Evolutionary conservation across 805 yeast species (phyloP).

Genomic region (Ogataea polymorpha): DNA sequence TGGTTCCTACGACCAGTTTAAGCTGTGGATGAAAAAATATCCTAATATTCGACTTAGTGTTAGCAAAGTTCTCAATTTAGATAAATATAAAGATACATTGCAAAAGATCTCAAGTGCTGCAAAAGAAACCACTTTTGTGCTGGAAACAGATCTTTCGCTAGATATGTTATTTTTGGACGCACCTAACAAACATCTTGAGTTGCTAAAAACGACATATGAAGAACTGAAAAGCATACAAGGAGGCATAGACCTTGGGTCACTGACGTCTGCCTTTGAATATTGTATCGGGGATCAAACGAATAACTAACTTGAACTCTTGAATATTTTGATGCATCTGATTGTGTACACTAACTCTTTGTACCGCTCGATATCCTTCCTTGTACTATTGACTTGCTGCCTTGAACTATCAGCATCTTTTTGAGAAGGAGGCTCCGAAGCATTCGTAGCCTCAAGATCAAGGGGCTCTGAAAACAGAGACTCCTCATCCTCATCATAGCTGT

Average conservation of each 20-base stretch:
- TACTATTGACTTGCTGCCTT: background rate
- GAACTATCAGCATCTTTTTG: too few species aligned
- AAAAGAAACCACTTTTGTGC: conserved; percentile 33
- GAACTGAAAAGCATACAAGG: conserved; percentile 3
- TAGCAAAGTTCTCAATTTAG: conserved; percentile 28
- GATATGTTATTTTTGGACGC: conserved; percentile 21
- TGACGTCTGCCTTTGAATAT: conserved; percentile 11
- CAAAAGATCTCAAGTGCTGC: conserved; percentile 25
- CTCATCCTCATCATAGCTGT: conserved; percentile 6
- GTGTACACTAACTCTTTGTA: conserved; percentile 29
- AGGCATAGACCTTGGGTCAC: conserved; percentile 4
- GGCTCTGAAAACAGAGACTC: conserved; percentile 10
- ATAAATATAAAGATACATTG: conserved; percentile 17
- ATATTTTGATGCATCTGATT: conserved; percentile 28
- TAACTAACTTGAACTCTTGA: conserved; percentile 10
- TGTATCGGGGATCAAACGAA: conserved; percentile 6
- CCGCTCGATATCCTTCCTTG: conserved; percentile 10
- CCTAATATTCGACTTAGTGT: conserved; percentile 37
- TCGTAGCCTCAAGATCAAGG: background rate
- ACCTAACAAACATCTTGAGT: conserved; percentile 6
- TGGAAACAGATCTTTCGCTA: conserved; percentile 52
- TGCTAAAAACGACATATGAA: conserved; percentile 12
- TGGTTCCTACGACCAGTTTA: conserved; percentile 73
- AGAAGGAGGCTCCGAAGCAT: background rate
- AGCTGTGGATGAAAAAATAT: conserved; percentile 41